phyloP scores from a whole-genome alignment of 805 yeast genomes.

The Zygosaccharomyces bisporus region DNA sequence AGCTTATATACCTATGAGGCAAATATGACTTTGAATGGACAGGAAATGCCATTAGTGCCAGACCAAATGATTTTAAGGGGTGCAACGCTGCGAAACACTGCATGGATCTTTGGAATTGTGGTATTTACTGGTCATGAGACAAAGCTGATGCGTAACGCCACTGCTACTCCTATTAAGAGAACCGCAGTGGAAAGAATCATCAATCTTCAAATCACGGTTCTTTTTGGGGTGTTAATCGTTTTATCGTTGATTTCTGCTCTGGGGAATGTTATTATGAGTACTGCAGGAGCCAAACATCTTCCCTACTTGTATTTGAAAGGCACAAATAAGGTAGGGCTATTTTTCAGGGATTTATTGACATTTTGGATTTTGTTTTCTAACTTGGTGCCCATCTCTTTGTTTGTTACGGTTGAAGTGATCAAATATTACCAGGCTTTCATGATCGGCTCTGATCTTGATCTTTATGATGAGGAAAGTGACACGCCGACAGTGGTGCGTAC shows the following conservation, averaged over 20 bases:
- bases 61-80: slow-evolving; percentile 93
- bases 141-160: slow-evolving; percentile 95
- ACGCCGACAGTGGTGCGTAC: slow-evolving; percentile 95
- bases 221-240: slow-evolving; percentile 73
- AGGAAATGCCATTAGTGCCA: slow-evolving; percentile 71
- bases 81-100: slow-evolving; percentile 90
- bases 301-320: slow-evolving; percentile 67
- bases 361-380: slow-evolving; percentile 96
- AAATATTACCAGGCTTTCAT: slow-evolving; percentile 92
- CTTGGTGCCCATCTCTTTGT: slow-evolving; percentile 93
- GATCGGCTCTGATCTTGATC: slow-evolving; percentile 91
- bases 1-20: slow-evolving; percentile 95
- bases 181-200: slow-evolving; percentile 96
- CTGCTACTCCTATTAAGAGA: slow-evolving; percentile 95
- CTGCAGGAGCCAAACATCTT: slow-evolving; percentile 45
- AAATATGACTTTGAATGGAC: slow-evolving; percentile 54
- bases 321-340: slow-evolving; percentile 61
- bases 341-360: slow-evolving; percentile 84
- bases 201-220: slow-evolving; percentile 83
- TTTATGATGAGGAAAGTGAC: slow-evolving; percentile 82
- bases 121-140: slow-evolving; percentile 98
- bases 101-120: slow-evolving; percentile 91
- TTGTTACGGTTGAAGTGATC: slow-evolving; percentile 93
- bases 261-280: slow-evolving; percentile 77
- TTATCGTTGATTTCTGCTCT: slow-evolving; percentile 76